These are phyloP conservation scores for Penicillium verhagenii DNA, from an alignment of 495 filamentous ascomycete genomes.

Conservation along the genomic window DNA sequence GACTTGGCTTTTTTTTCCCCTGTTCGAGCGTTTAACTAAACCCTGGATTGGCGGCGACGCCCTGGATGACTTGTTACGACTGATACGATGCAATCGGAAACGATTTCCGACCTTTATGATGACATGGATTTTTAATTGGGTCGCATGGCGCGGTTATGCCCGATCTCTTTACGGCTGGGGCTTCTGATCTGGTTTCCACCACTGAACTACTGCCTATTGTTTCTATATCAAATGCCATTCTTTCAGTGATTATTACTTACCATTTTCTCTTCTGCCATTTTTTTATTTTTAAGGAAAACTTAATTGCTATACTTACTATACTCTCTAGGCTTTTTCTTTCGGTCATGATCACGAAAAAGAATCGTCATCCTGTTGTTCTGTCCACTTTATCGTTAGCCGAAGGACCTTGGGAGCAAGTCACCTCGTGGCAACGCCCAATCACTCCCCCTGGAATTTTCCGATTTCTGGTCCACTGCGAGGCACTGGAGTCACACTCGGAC, in stretches of 20 bases:
- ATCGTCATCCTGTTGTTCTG: background rate
- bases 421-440: constrained; percentile 15
- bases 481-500: constrained; percentile 3
- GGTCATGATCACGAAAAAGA: background rate
- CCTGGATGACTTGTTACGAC: constrained; percentile 18
- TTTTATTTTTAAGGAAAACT: background rate
- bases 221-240: constrained; percentile 1
- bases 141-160: background rate
- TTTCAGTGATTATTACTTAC: background rate
- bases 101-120: background rate
- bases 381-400: constrained; percentile 10
- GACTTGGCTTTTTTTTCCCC: constrained; percentile 1
- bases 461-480: constrained; percentile 5
- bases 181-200: background rate
- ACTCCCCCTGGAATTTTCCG: background rate
- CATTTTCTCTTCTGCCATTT: background rate
- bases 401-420: constrained; percentile 28
- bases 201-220: background rate
- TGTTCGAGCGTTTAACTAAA: constrained; percentile 13
- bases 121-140: background rate
- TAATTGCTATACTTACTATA: background rate
- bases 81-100: constrained; percentile 14
- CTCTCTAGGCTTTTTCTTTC: background rate
- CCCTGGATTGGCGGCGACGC: constrained; percentile 22
- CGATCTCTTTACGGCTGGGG: background rate